Evolutionary conservation across 768 basidiomycete species (phyloP), one percentile per base, ranked within the genome.

Genomic region (Tricholoma terreum): DNA sequence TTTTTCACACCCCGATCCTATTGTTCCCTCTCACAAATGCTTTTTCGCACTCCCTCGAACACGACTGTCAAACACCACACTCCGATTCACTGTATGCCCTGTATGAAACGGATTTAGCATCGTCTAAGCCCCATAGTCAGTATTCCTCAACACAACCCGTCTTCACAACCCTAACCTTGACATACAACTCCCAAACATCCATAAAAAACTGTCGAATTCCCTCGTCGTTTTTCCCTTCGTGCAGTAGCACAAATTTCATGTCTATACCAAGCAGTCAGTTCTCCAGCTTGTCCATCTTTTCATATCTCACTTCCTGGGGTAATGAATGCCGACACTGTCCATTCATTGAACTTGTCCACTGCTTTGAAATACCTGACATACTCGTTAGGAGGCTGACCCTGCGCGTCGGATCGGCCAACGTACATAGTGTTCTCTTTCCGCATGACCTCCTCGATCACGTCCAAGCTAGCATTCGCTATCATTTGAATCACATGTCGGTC

Each of bases 321-420:
- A 17, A 98, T 79, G 74, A 98, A 98, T 30, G 92, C 94, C 14
- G 97, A 98, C 17, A 98, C 87, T 2, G 86, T 95, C 97, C 97
- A 99, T 69, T 98, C 97, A 67, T 98, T 98, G 75, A 98, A 97
- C 76, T 89, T 92, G 80, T 99, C 97, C 58, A 98, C 86, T 15
- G 87, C 84, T 69, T 95, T 96, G 56, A 98, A 79, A 72, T 98
- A 98, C 90, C 97, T 98, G 69, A 19, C n/a, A n/a, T 58, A 57
- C 46, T 9, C 53, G 54, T 64, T 52, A 69, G 61, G 40, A 57
- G 54, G 46, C 48, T 50, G 36, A 55, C 40, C 52, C 60, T 50
- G 17, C 57, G 50, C 46, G 15, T 50, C 31, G 61, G 58, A 57
- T 54, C 27, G 43, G 43, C 60, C 55, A 48, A 78, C 87, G 63